These are phyloP conservation scores for Encephalitozoon romaleae DNA, from an alignment of 371 early-diverging fungal species.

Conservation along the genomic window DNA sequence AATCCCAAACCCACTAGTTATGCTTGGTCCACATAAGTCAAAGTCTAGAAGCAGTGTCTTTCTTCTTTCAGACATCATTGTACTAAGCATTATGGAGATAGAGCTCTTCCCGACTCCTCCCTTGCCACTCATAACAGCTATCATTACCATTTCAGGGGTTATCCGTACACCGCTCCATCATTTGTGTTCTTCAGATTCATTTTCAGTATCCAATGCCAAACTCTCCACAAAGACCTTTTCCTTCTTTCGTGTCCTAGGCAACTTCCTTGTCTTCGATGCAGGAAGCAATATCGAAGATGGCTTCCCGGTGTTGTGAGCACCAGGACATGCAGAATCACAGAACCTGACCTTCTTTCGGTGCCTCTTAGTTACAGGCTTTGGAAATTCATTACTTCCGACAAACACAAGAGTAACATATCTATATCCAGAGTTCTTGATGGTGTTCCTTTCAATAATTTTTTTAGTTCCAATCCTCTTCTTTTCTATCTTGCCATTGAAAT, in stretches of 20 bases:
- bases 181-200: neutral
- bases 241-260: neutral
- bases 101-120: conserved; percentile 95
- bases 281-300: neutral
- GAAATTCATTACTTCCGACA: neutral
- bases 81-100: conserved; percentile 62
- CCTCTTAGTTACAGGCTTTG: neutral
- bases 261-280: neutral
- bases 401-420: neutral
- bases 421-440: conserved; percentile 30
- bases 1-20: conserved; percentile 81
- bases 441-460: conserved; percentile 21
- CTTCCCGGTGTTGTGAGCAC: neutral
- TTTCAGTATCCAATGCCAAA: neutral
- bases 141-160: conserved; percentile 30
- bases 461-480: neutral
- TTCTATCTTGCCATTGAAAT: neutral
- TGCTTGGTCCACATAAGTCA: conserved; percentile 95
- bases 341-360: neutral
- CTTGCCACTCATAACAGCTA: conserved; percentile 79
- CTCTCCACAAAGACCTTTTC: neutral
- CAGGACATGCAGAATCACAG: neutral
- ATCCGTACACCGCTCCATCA: neutral
- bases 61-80: conserved; percentile 58
- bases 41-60: conserved; percentile 87